phyloP scores from a whole-genome alignment of 495 filamentous ascomycete species.

The Pseudevernia furfuracea region DNA sequence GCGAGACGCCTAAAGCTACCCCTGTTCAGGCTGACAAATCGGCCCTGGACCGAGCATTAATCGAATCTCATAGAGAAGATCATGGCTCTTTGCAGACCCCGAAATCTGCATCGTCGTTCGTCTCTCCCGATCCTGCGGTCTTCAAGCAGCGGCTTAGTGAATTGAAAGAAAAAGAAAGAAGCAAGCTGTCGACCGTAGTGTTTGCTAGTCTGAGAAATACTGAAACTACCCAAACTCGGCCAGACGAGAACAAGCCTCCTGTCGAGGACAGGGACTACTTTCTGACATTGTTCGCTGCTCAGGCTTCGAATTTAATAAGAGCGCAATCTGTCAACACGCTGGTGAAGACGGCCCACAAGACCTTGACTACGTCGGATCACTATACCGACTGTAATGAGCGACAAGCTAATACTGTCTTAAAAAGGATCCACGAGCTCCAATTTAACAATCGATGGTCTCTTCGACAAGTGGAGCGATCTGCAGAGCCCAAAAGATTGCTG shows the following conservation, averaged over 20 bases:
- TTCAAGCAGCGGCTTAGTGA: conserved; percentile 46
- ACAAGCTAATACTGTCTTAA: conserved; percentile 74
- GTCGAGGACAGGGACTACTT: conserved; percentile 67
- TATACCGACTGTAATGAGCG: conserved; percentile 69
- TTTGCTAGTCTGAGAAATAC: conserved; percentile 46
- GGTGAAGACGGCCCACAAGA: conserved; percentile 69
- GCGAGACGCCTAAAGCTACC: conserved; percentile 48
- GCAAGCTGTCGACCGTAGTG: conserved; percentile 68
- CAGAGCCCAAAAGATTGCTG: conserved; percentile 66
- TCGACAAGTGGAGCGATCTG: conserved; percentile 69
- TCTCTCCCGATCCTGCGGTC: conserved; percentile 38
- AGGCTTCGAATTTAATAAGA: conserved; percentile 52
- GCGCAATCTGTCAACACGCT: conserved; percentile 59
- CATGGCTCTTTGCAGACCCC: conserved; percentile 35
- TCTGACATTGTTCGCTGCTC: conserved; percentile 66
- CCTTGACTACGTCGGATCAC: conserved; percentile 68
- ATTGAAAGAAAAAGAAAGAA: conserved; percentile 52
- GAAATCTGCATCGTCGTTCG: conserved; percentile 31
- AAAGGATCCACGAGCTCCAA: conserved; percentile 80
- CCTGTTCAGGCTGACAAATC: conserved; percentile 32
- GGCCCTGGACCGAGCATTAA: conserved; percentile 24
- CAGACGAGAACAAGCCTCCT: conserved; percentile 35
- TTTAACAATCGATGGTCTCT: conserved; percentile 84
- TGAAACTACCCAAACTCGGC: conserved; percentile 30
- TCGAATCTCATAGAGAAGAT: conserved; percentile 28